Evolutionary conservation across 345 rosid species (phyloP).

Genomic region (Gossypium bickii): DNA sequence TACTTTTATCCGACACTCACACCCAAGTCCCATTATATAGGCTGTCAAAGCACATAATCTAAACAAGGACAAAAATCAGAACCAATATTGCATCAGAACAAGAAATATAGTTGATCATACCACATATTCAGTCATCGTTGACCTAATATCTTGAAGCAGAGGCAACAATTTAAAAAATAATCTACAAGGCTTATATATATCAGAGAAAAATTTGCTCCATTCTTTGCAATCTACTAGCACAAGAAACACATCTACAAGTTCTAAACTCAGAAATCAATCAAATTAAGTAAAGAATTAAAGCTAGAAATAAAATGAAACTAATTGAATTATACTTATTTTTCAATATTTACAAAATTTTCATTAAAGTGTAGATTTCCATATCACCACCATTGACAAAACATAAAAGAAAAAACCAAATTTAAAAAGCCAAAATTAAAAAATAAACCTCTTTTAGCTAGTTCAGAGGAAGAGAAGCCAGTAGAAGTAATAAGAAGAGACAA

Average conservation of each 20-base stretch:
- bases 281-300: neutral
- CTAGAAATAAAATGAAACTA: neutral
- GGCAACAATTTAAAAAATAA: neutral
- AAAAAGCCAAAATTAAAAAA: neutral
- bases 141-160: neutral
- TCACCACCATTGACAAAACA: neutral
- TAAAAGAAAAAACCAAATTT: neutral
- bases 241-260: neutral
- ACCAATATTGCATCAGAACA: neutral
- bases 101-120: neutral
- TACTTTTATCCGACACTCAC: neutral
- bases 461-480: constrained; percentile 46
- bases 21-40: neutral
- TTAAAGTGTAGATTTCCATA: neutral
- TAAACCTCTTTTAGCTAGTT: constrained; percentile 62
- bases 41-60: neutral
- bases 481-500: constrained; percentile 61
- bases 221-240: neutral
- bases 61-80: neutral
- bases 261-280: neutral
- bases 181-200: neutral
- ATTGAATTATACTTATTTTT: neutral
- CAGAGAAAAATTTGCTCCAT: neutral
- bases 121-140: neutral
- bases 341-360: neutral